Evolutionary conservation across 306 rosid genomes (phyloP).

Genomic region (Vigna angularis): DNA sequence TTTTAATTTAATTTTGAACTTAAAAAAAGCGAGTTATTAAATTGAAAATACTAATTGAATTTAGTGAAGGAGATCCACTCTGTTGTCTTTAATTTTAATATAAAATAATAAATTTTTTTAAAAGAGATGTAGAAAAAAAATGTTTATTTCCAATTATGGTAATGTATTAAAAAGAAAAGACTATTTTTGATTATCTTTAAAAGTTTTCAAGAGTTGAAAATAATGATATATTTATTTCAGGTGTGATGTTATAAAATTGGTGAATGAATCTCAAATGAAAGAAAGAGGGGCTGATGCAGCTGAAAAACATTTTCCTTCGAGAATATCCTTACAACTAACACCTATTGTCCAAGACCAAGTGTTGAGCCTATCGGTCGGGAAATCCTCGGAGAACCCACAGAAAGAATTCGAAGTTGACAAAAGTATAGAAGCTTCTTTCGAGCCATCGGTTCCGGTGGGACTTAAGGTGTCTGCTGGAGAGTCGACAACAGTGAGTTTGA

Average conservation of each 20-base stretch:
- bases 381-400: constrained; percentile 82
- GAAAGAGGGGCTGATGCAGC: constrained; percentile 66
- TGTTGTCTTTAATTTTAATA: too few species aligned
- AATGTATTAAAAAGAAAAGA: too few species aligned
- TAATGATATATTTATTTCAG: constrained; percentile 40
- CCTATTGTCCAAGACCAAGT: constrained; percentile 71
- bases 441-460: constrained; percentile 59
- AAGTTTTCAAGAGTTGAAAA: too few species aligned
- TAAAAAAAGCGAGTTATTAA: too few species aligned
- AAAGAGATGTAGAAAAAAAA: too few species aligned
- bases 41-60: too few species aligned
- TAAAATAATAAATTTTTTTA: too few species aligned
- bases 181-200: too few species aligned
- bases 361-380: constrained; percentile 76
- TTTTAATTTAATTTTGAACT: too few species aligned
- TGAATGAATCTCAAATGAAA: constrained; percentile 63
- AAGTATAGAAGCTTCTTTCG: constrained; percentile 72
- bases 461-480: constrained; percentile 74
- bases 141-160: too few species aligned
- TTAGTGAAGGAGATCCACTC: too few species aligned
- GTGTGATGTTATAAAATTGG: constrained; percentile 73
- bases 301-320: constrained; percentile 87
- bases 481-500: constrained; percentile 58
- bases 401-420: constrained; percentile 72
- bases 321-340: constrained; percentile 80